Evolutionary conservation across 441 rosid species (phyloP).

Genomic region (Populus hybrid): DNA sequence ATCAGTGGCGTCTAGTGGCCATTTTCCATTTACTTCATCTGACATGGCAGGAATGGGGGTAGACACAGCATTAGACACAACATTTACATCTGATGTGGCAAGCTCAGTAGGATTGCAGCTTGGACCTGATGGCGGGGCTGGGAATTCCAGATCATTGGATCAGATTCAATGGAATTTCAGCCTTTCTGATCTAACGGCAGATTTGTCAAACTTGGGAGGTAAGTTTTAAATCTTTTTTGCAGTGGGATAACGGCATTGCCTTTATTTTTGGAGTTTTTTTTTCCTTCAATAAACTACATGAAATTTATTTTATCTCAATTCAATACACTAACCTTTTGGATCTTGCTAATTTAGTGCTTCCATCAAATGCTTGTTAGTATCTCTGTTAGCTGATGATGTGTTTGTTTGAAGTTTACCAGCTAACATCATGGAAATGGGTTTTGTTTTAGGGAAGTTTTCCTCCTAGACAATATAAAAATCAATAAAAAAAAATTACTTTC

Average conservation of each 20-base stretch:
- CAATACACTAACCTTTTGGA: not conserved
- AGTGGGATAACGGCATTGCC: not conserved
- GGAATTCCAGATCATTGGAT: slow-evolving; percentile 74
- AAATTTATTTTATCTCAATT: not conserved
- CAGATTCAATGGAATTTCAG: slow-evolving; percentile 95
- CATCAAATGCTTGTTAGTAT: not conserved
- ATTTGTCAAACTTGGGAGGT: slow-evolving; percentile 94
- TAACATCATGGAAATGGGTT: not conserved
- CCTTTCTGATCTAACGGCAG: slow-evolving; percentile 85
- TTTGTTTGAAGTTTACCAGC: too few relatives aligned
- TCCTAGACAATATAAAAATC: too few relatives aligned
- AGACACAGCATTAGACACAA: slow-evolving; percentile 82
- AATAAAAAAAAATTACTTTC: too few relatives aligned
- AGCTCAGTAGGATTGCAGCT: slow-evolving; percentile 86
- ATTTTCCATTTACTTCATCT: slow-evolving; percentile 79
- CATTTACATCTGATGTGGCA: slow-evolving; percentile 84
- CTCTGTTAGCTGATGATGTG: not conserved
- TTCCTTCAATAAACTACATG: not conserved
- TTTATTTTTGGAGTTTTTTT: too few relatives aligned
- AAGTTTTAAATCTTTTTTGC: slow-evolving; percentile 19
- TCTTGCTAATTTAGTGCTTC: not conserved
- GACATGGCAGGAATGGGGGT: slow-evolving; percentile 91
- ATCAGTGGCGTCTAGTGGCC: slow-evolving; percentile 86
- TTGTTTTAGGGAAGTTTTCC: not conserved
- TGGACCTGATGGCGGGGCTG: slow-evolving; percentile 66